Percentiles rank a stretch among this genome's conserved stretches.
Conservation (phyloP, 2,329 filamentous ascomycete species). For the Sporothrix curviconia region DNA sequence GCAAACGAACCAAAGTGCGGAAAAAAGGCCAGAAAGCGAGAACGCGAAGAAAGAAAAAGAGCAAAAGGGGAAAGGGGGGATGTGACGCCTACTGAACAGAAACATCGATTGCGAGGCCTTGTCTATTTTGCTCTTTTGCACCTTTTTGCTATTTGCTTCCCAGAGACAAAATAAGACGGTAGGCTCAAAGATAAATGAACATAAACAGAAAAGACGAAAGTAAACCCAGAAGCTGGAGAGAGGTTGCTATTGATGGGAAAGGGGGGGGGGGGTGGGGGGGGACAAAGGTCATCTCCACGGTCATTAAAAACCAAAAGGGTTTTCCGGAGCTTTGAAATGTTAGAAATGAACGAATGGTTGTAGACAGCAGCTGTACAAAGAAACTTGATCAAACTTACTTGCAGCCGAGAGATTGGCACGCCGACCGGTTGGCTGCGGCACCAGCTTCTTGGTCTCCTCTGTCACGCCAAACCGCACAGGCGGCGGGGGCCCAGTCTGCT, state of each 20-base stretch:
- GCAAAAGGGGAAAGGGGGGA: not conserved
- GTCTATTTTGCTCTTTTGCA: too few species aligned
- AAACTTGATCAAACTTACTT: conserved; percentile 62
- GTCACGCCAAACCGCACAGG: conserved; percentile 82
- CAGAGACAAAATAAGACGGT: not conserved
- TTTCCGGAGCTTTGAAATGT: conserved; percentile 28
- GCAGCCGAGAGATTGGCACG: conserved; percentile 89
- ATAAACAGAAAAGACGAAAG: not conserved
- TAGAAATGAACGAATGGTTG: too few species aligned
- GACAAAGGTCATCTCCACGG: too few species aligned
- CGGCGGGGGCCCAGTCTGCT: conserved; percentile 80
- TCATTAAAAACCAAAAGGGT: conserved; percentile 28
- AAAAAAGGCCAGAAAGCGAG: not conserved
- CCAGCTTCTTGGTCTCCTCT: conserved; percentile 65
- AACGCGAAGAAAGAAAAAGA: not conserved
- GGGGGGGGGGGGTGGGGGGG: too few species aligned
- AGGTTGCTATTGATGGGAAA: too few species aligned
- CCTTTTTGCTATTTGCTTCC: too few species aligned
- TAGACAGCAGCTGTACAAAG: too few species aligned
- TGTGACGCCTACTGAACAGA: conserved; percentile 6
- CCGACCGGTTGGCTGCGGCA: conserved; percentile 79
- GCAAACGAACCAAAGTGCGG: not conserved
- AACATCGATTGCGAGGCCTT: not conserved
- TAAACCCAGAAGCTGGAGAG: too few species aligned
- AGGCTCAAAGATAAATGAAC: too few species aligned